phyloP scores from a whole-genome alignment of 148 eudicot genomes.

The Vaccinium corymbosum region DNA sequence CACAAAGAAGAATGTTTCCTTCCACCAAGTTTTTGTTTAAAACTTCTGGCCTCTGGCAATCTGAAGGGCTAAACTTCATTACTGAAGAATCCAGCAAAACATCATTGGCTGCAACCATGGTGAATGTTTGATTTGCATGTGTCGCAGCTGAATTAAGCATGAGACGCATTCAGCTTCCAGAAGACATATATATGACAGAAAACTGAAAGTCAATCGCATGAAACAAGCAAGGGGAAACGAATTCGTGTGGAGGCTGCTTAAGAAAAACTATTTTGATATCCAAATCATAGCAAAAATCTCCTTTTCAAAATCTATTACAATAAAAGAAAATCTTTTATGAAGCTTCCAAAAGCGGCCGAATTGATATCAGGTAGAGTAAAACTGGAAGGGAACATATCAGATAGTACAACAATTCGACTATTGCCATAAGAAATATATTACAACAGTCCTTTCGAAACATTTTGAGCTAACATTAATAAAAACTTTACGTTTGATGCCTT shows the following conservation, averaged over 20 bases:
- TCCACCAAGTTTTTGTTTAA: conserved; percentile 76
- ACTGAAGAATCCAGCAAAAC: conserved; percentile 71
- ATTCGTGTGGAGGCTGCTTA: background rate
- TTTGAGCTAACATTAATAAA: background rate
- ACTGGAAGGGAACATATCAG: background rate
- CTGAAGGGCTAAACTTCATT: conserved; percentile 65
- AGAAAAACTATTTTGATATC: background rate
- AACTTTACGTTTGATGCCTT: background rate
- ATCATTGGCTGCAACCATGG: conserved; percentile 91
- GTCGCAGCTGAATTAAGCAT: conserved; percentile 75
- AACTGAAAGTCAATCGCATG: background rate
- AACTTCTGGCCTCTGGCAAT: conserved; percentile 91
- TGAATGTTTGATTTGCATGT: conserved; percentile 52
- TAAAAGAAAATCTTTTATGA: background rate
- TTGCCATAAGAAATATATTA: background rate
- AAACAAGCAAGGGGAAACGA: background rate
- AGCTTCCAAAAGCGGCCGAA: background rate
- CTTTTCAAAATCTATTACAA: background rate
- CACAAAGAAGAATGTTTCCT: conserved; percentile 93
- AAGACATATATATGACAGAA: background rate
- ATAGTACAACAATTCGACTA: background rate
- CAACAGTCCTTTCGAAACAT: background rate
- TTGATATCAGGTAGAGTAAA: background rate
- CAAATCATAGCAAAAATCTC: background rate
- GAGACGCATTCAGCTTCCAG: conserved; percentile 19